Conservation (phyloP, 352 stramenopile genomes). For the Halophytophthora batemanensis region DNA sequence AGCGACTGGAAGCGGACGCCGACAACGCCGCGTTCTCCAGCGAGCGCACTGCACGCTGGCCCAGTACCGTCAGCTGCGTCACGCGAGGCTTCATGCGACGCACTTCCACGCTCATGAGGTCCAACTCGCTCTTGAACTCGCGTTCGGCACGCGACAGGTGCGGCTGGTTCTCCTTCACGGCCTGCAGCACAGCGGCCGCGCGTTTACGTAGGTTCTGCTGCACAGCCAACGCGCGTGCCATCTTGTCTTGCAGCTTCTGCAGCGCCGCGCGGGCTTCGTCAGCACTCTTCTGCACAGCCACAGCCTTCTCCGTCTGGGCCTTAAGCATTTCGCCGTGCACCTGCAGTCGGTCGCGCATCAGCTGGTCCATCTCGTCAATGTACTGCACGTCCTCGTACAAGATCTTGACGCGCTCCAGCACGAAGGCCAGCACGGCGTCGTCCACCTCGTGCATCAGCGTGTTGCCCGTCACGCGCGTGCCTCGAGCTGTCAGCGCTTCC, state of each 20-base stretch:
- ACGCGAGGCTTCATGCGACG: slow-evolving; percentile 72
- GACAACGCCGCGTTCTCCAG: slow-evolving; percentile 38
- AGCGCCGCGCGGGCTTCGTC: slow-evolving; percentile 30
- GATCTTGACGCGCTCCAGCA: slow-evolving; percentile 70
- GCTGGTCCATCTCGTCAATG: slow-evolving; percentile 63
- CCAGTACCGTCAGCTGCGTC: slow-evolving; percentile 64
- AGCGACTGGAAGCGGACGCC: slow-evolving; percentile 18
- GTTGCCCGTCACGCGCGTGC: slow-evolving; percentile 61
- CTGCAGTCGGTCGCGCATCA: slow-evolving; percentile 56
- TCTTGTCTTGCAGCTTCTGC: slow-evolving; percentile 46
- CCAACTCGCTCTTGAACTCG: slow-evolving; percentile 70
- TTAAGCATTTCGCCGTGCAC: slow-evolving; percentile 63
- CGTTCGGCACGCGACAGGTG: slow-evolving; percentile 70
- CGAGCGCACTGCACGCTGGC: slow-evolving; percentile 51
- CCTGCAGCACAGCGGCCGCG: slow-evolving; percentile 71
- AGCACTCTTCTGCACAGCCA: slow-evolving; percentile 36
- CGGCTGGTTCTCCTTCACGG: slow-evolving; percentile 81
- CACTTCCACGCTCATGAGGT: slow-evolving; percentile 55
- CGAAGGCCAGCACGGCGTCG: slow-evolving; percentile 68
- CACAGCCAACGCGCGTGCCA: slow-evolving; percentile 54
- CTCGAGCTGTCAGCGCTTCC: slow-evolving; percentile 43
- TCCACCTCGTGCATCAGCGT: slow-evolving; percentile 65
- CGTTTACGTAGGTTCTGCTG: slow-evolving; percentile 77
- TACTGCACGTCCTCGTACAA: slow-evolving; percentile 80
- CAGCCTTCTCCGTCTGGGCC: slow-evolving; percentile 43